Evolutionary conservation across 208 protist species (phyloP).

Genomic region (Vickermania ingenoplastis): DNA sequence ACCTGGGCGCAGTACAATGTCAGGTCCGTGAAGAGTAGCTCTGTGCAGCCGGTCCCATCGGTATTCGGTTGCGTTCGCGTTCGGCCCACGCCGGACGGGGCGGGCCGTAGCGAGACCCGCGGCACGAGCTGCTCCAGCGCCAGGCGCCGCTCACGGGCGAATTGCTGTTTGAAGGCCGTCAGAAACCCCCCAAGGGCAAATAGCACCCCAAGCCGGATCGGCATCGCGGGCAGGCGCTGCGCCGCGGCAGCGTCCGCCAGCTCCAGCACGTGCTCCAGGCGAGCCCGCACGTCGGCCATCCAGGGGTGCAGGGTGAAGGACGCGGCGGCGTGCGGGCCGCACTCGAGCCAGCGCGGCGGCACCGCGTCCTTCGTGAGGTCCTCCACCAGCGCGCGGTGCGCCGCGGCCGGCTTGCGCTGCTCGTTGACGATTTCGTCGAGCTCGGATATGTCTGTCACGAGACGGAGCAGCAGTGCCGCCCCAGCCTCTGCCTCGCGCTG

Average conservation of each 20-base stretch:
- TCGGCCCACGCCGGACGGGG: background rate
- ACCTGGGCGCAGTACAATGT: conserved; percentile 52
- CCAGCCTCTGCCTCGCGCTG: conserved; percentile 78
- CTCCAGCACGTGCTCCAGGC: conserved; percentile 39
- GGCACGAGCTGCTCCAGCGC: conserved; percentile 92
- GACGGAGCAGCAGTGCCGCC: conserved; percentile 45
- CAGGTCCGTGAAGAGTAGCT: conserved; percentile 22
- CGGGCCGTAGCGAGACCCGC: conserved; percentile 16
- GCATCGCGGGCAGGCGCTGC: conserved; percentile 11
- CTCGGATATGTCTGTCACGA: conserved; percentile 59
- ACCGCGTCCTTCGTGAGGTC: conserved; percentile 74
- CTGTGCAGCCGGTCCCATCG: background rate
- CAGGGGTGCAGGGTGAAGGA: conserved; percentile 40
- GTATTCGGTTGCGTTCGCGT: background rate
- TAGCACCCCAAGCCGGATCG: conserved; percentile 91
- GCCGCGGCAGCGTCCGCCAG: conserved; percentile 31
- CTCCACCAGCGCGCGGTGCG: conserved; percentile 76
- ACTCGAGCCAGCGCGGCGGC: conserved; percentile 74
- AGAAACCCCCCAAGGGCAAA: conserved; percentile 95
- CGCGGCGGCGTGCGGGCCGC: conserved; percentile 21
- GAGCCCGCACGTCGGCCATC: conserved; percentile 50
- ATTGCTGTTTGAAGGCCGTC: conserved; percentile 95
- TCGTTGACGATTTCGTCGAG: conserved; percentile 62
- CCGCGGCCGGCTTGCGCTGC: conserved; percentile 79
- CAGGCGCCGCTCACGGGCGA: conserved; percentile 64